phyloP scores from a whole-genome alignment of 306 rosid species.

The Malus orientalis region DNA sequence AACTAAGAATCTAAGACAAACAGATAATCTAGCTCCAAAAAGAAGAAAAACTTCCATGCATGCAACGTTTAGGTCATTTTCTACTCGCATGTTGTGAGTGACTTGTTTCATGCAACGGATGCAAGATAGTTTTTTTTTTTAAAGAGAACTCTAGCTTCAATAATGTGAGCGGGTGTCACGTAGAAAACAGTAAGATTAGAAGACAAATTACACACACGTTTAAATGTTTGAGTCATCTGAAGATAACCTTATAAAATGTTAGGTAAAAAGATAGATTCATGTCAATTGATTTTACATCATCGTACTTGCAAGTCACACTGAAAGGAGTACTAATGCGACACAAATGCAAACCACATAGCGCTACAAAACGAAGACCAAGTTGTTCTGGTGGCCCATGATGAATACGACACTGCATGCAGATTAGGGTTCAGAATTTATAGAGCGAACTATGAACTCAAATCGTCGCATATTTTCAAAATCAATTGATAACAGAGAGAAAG shows the following conservation, averaged over 20 bases:
- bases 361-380: background rate
- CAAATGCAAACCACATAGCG: background rate
- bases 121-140: background rate
- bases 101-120: background rate
- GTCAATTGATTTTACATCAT: no score
- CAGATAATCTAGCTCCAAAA: no score
- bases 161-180: background rate
- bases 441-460: no score
- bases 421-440: no score
- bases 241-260: no score
- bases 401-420: background rate
- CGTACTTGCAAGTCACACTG: no score
- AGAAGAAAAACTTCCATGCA: no score
- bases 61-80: background rate
- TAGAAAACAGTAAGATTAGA: background rate
- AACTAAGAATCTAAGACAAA: no score
- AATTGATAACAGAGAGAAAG: no score
- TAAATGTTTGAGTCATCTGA: no score
- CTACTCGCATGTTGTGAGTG: background rate
- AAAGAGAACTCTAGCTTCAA: background rate
- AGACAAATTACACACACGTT: background rate
- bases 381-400: background rate
- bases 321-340: background rate
- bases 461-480: no score
- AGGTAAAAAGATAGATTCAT: no score